phyloP scores from a whole-genome alignment of 208 protist genomes.

The Crithidia fasciculata region DNA sequence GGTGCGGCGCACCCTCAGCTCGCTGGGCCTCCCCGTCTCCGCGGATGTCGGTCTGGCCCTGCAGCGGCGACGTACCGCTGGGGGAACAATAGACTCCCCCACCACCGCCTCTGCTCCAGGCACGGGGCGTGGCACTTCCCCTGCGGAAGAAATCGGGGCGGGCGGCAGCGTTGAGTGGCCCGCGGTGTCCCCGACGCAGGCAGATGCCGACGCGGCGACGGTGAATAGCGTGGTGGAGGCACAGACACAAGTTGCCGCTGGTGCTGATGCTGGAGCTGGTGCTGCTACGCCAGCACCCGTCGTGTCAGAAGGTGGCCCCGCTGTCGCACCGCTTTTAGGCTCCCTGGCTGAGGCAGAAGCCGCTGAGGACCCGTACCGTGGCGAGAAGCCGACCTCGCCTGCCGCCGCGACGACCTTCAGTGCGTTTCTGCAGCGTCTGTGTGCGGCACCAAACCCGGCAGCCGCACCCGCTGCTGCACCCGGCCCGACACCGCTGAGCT shows the following conservation, averaged over 20 bases:
- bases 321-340: neutral
- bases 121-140: neutral
- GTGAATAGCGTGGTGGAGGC: no score
- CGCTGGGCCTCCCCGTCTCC: constrained; percentile 9
- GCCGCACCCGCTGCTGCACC: neutral
- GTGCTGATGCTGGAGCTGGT: no score
- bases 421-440: constrained; percentile 26
- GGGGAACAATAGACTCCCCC: neutral
- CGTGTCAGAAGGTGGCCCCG: no score
- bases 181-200: neutral
- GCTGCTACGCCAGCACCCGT: no score
- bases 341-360: neutral
- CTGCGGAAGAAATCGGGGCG: neutral
- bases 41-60: neutral
- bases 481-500: neutral
- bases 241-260: no score
- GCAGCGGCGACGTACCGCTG: neutral
- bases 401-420: constrained; percentile 17
- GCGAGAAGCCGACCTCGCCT: constrained; percentile 4
- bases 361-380: no score
- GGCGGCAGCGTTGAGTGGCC: neutral
- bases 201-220: neutral
- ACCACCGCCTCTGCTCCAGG: neutral
- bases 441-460: neutral
- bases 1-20: constrained; percentile 19